Evolutionary conservation across 768 basidiomycete genomes (phyloP).

Genomic region (Rhodotorula taiwanensis): DNA sequence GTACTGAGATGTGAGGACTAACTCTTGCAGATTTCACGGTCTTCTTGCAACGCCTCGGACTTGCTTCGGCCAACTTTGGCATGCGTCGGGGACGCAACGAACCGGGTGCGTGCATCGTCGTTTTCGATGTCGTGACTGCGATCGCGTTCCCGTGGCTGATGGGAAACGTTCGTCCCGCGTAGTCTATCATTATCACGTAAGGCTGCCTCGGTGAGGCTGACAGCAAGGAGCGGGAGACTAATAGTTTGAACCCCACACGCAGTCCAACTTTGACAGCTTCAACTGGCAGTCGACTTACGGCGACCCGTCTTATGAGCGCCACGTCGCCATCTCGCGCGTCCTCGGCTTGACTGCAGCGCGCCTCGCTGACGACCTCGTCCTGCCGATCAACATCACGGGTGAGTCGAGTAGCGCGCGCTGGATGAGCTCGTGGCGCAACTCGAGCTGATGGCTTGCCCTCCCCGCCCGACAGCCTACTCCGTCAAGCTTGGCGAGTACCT

Average conservation of each 20-base stretch:
- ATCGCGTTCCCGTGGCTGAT: too few species aligned
- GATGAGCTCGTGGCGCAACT: too few species aligned
- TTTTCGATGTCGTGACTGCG: neutral
- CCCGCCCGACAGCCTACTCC: conserved; percentile 28
- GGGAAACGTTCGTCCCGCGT: too few species aligned
- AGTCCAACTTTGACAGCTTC: conserved; percentile 62
- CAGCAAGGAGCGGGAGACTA: too few species aligned
- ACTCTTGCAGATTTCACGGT: conserved; percentile 91
- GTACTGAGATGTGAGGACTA: too few species aligned
- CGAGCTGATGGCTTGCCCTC: too few species aligned
- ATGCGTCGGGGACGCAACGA: conserved; percentile 44
- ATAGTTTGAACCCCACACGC: too few species aligned
- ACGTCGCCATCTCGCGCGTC: conserved; percentile 44
- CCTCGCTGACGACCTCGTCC: conserved; percentile 30
- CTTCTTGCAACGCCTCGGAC: conserved; percentile 73
- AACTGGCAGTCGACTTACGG: conserved; percentile 67
- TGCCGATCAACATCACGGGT: conserved; percentile 41
- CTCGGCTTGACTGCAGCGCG: conserved; percentile 33
- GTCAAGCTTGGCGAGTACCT: conserved; percentile 33
- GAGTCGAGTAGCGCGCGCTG: neutral
- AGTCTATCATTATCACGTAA: conserved; percentile 37
- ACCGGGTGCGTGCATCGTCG: conserved; percentile 40
- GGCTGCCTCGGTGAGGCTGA: too few species aligned
- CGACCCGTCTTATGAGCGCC: conserved; percentile 67
- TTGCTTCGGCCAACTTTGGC: conserved; percentile 47